phyloP scores from a whole-genome alignment of 768 basidiomycete species.

The Termitomyces sp. region DNA sequence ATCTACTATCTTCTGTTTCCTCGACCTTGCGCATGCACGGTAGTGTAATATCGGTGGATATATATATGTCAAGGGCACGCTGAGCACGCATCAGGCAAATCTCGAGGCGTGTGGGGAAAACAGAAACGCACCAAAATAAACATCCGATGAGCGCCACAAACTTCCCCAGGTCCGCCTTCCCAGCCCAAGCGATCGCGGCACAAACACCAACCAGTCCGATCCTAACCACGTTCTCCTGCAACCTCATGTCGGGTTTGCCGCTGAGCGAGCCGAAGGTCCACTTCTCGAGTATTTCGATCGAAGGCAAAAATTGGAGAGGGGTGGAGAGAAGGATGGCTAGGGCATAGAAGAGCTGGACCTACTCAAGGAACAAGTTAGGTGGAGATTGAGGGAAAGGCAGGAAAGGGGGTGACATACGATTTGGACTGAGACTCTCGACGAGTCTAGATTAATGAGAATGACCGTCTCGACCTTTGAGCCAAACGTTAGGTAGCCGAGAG shows the following conservation, averaged over 20 bases:
- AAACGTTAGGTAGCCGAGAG: slow-evolving; percentile 84
- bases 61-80: slow-evolving; percentile 90
- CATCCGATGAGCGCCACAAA: slow-evolving; percentile 94
- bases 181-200: slow-evolving; percentile 75
- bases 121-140: slow-evolving; percentile 77
- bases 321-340: slow-evolving; percentile 91
- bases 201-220: slow-evolving; percentile 75
- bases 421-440: slow-evolving; percentile 83
- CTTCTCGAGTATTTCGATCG: slow-evolving; percentile 95
- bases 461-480: slow-evolving; percentile 88
- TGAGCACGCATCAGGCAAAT: slow-evolving; percentile 25
- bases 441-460: slow-evolving; percentile 90
- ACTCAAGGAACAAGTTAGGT: not conserved
- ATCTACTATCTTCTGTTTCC: slow-evolving; percentile 62
- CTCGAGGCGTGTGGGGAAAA: not conserved
- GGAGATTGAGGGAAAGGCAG: slow-evolving; percentile 12
- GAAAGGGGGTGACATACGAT: slow-evolving; percentile 46
- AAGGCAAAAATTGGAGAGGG: slow-evolving; percentile 96
- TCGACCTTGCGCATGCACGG: slow-evolving; percentile 74
- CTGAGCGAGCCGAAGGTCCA: slow-evolving; percentile 79
- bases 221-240: slow-evolving; percentile 89
- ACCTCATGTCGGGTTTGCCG: slow-evolving; percentile 79
- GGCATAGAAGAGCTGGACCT: slow-evolving; percentile 88
- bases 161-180: slow-evolving; percentile 92
- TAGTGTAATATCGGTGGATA: slow-evolving; percentile 94